Base-by-base conservation (phyloP, 345 rosid genomes). In the Triadica sebifera region DNA sequence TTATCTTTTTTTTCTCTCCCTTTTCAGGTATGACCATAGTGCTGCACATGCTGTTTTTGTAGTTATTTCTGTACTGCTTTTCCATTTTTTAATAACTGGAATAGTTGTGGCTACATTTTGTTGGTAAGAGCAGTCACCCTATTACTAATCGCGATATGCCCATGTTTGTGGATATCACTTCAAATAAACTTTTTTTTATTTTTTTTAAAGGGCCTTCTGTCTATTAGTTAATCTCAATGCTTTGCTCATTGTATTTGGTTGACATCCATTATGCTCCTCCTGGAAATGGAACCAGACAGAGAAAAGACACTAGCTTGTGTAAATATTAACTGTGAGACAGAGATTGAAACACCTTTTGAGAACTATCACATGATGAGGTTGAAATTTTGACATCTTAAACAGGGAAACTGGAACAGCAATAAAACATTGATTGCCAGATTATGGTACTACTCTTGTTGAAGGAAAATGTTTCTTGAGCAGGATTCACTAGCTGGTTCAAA, bases 1-100 rank as follows among this genome's bases (percentile, higher is more conserved):
- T 45, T 39, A 6, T 19, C 67, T 57, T 73, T 78, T 41, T 73
- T 69, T 75, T 73, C 11, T 71, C 45, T 73, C 64, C 74, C 71
- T 16, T 71, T 84, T 69, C 92, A 96, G 99, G 92, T 96, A 93
- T 84, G 99, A 91, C 82, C 93, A 91, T 67, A 91, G 99, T 75
- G 74, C 85, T 64, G 84, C 86, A 61, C 99, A 96, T 85, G 90
- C 99, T 65, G 81, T 86, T 66, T 83, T 88, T 79, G 94, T 93
- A 69, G 89, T 91, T 75, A 74, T 88, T 65, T 95, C 98, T 55
- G 94, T 91, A 59, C 76, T 93, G 78, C 74, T 91, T 80, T 79
- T 87, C 82, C 98, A 96, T 80, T 96, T 96, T 84, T 74, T 96
- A 75, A 80, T 91, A 46, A 79, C 90, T 3, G 98, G 97, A 76